Evolutionary conservation across 345 rosid genomes (phyloP).

Genomic region (Xanthoceras sorbifolium): DNA sequence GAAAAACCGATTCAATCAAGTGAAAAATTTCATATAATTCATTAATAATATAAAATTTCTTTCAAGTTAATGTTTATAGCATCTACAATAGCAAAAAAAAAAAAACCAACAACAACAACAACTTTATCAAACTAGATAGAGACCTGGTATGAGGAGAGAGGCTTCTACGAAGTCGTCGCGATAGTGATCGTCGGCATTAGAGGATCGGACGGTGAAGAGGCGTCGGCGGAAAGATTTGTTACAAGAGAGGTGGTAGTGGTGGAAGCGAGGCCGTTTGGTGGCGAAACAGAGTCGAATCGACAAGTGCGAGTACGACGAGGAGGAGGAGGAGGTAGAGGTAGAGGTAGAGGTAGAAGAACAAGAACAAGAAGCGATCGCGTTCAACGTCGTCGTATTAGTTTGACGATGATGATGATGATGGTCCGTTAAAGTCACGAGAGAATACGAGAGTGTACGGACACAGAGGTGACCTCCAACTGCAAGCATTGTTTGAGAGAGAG

Average conservation of each 20-base stretch:
- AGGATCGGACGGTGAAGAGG: constrained; percentile 49
- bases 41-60: too few species aligned
- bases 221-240: constrained; percentile 49
- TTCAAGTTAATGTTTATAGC: too few species aligned
- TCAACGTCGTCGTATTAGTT: not conserved
- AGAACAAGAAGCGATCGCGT: not conserved
- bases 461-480: constrained; percentile 40
- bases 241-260: constrained; percentile 35
- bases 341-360: not conserved
- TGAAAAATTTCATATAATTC: too few species aligned
- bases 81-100: not conserved
- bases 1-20: too few species aligned
- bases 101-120: not conserved
- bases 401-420: constrained; percentile 21
- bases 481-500: constrained; percentile 36
- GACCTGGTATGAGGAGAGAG: constrained; percentile 81
- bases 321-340: not conserved
- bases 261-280: constrained; percentile 25
- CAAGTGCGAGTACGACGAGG: not conserved
- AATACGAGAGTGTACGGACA: constrained; percentile 30
- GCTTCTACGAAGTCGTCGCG: constrained; percentile 57
- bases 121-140: not conserved
- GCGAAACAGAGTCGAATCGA: constrained; percentile 35
- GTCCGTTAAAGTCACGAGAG: not conserved
- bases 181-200: constrained; percentile 39